Base-by-base conservation (phyloP, 2,329 filamentous ascomycete species). In the Aschersonia sp. region DNA sequence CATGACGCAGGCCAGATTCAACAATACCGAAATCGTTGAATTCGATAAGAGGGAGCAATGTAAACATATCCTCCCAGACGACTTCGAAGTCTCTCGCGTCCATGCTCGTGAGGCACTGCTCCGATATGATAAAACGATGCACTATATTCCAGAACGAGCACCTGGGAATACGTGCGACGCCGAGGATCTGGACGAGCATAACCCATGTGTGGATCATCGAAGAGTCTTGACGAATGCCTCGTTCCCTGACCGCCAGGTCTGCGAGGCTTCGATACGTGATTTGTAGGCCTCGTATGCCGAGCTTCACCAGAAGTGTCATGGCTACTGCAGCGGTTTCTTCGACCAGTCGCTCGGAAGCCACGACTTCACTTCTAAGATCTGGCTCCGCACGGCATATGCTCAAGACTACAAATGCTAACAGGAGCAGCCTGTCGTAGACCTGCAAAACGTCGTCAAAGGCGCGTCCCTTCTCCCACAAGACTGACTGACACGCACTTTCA, bases 111-210 rank as follows among this genome's bases (percentile, higher is more conserved):
- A 63, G 54, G 29, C 61, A 48, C 7, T 62, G 60, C 1, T 65
- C 53, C 12, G 57, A 55, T 3, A 68, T 55, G 50, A 79, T 60
- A 9, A 65, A 59, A 5, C 66, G 55, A 50, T 76, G 72, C 2
- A 70, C 57, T 32, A 81, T 53, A 48, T 81, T 77, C 80, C 80
- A 84, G 54, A 84, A 84, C 1, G 72, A 71, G 29, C 66, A 63
- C 46, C 71, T 67, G 2, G 72, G 71, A 42, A 80, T 73, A 5
- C 60, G 61, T 9, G 72, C 69, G 35, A 66, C 62, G 31, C 74
- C 70, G 4, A 83, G 58, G 0, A 73, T 61, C 45, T 74, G 72
- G 55, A 82, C 77, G 4, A 78, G 51, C 29, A 76, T 64, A 2
- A 80, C 71, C 81, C 80, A 85, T 7, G 73, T 71, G 48, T 78